Base-by-base conservation (phyloP, 1,139 yeast genomes). In the Taiozyma onychis region DNA sequence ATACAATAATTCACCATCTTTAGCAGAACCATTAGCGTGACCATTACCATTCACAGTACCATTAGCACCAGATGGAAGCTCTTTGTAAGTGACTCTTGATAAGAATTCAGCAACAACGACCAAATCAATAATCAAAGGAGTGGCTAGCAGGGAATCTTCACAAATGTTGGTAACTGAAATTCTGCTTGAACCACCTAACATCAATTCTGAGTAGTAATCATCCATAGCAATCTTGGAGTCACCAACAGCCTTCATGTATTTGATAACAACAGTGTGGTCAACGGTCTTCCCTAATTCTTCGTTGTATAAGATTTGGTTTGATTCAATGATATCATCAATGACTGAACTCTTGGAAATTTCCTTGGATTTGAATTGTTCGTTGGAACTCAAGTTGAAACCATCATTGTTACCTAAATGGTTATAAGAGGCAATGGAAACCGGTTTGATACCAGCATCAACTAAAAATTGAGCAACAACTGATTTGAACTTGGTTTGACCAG, bases 171-270 rank as follows among this genome's bases (percentile, higher is more conserved):
- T 96, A 66, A 91, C 86, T 51, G 95, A 83, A 58, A 91, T 87
- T 68, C 93, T 86, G 75, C 90, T 91, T 74, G 90, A 97, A 46
- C 98, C 98, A 55, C 98, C 98, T 64, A 91, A 80, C 97, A 91
- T 90, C 68, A 91, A 82, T 72, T 91, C 97, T 54, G 95, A 86
- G 75, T 90, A 89, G 73, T 91, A 91, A 75, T 91, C 97, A 70
- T 91, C 98, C 97, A 91, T 91, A 50, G 98, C 98, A 56, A 91
- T 97, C 77, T 91, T 91, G 59, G 95, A 84, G 70, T 91, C 98
- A 45, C 96, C 96, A 50, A 91, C 97, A 10, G 97, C 97, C 54
- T 88, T 87, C 66, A 91, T 74, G 70, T 91, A 90, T 74, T 91
- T 91, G 75, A 91, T 91, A 57, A 91, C 98, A 69, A 91, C 90